Conservation (phyloP, 2,329 filamentous ascomycete species). For the Colletotrichum melonis region DNA sequence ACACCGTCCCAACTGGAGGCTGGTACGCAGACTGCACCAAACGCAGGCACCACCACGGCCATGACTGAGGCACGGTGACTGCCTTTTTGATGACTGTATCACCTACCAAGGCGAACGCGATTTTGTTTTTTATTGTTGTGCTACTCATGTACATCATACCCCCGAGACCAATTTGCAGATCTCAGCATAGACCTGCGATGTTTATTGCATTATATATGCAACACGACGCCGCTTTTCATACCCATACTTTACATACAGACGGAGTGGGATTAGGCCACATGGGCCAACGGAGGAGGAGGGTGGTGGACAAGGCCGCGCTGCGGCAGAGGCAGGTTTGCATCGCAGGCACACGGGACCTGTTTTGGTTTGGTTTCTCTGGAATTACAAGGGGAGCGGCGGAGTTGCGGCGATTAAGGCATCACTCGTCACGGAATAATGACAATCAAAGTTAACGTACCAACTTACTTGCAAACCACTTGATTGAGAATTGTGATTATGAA, state of each 20-base stretch:
- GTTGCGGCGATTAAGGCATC: slow-evolving; percentile 37
- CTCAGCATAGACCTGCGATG: slow-evolving; percentile 28
- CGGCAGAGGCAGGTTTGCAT: slow-evolving; percentile 13
- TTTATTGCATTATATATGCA: slow-evolving; percentile 24
- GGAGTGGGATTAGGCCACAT: slow-evolving; percentile 4
- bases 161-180: slow-evolving; percentile 31
- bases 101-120: neutral
- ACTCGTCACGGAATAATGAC: slow-evolving; percentile 35
- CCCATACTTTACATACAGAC: slow-evolving; percentile 29
- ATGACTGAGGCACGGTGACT: slow-evolving; percentile 21
- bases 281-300: slow-evolving; percentile 8
- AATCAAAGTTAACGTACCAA: slow-evolving; percentile 41
- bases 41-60: slow-evolving; percentile 20
- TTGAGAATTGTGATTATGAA: neutral
- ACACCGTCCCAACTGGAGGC: slow-evolving; percentile 62
- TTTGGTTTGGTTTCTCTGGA: slow-evolving; percentile 36
- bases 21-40: slow-evolving; percentile 45
- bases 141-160: slow-evolving; percentile 35
- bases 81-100: neutral
- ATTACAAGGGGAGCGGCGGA: slow-evolving; percentile 37
- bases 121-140: slow-evolving; percentile 30
- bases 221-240: slow-evolving; percentile 32
- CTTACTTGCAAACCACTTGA: slow-evolving; percentile 39
- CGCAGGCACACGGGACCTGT: slow-evolving; percentile 13
- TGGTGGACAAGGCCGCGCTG: neutral